A percentile compares a stretch with the other conserved stretches of the same genome.
These are phyloP conservation scores for Bipolaris sorokiniana DNA, from an alignment of 2,329 filamentous ascomycete genomes.

Conservation along the genomic window DNA sequence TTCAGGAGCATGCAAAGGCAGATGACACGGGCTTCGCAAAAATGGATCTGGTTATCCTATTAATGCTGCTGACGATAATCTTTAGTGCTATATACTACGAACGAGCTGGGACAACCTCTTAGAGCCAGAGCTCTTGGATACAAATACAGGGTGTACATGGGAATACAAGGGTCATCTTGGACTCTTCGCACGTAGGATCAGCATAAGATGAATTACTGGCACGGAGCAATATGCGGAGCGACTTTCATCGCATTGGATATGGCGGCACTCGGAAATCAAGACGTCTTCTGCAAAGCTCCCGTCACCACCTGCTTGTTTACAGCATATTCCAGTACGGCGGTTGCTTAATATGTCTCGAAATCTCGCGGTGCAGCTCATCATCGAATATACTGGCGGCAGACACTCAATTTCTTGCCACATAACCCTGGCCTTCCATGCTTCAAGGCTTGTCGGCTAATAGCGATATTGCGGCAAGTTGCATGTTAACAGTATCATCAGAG, in stretches of 20 bases:
- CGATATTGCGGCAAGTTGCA: not conserved
- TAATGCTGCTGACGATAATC: not conserved
- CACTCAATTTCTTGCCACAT: not conserved
- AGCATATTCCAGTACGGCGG: not conserved
- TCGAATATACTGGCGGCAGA: not conserved
- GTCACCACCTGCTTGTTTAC: not conserved
- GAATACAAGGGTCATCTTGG: not conserved
- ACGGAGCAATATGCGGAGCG: not conserved
- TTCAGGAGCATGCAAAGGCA: not conserved
- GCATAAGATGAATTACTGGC: not conserved
- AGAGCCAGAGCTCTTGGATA: too few species aligned
- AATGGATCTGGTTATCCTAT: not conserved
- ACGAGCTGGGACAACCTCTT: not conserved
- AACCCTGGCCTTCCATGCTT: not conserved
- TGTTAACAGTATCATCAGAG: not conserved
- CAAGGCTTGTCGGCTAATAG: not conserved
- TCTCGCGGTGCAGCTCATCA: slow-evolving; percentile 2
- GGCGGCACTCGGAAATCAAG: not conserved
- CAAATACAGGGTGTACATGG: too few species aligned
- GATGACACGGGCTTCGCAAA: not conserved
- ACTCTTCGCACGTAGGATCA: not conserved
- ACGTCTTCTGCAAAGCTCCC: not conserved
- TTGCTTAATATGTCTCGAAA: not conserved
- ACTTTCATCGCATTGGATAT: not conserved
- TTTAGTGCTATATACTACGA: not conserved